A percentile compares a stretch with the other conserved stretches of the same genome.
Conservation (phyloP, 768 basidiomycete genomes). For the Antrodiella citrinella region DNA sequence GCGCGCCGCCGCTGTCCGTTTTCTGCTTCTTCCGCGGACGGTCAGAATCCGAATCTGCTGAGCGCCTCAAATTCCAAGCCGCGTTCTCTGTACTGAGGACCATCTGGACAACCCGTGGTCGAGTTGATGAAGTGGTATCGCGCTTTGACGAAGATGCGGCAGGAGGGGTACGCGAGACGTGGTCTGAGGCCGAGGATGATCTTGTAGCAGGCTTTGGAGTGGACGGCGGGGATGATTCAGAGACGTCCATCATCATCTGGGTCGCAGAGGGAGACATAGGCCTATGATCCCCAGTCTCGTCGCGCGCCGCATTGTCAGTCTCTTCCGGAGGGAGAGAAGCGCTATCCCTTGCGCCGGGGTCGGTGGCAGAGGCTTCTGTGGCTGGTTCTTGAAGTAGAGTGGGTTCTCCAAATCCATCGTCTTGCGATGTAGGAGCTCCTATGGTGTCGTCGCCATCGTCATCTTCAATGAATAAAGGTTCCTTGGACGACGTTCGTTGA, state of each 20-base stretch:
- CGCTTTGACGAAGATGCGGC: conserved; percentile 17
- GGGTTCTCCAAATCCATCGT: neutral
- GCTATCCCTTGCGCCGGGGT: neutral
- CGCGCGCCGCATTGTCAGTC: too few relatives aligned
- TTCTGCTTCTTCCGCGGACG: conserved; percentile 31
- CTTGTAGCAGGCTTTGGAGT: conserved; percentile 1
- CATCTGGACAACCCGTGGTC: conserved; percentile 32
- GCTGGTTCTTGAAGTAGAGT: neutral
- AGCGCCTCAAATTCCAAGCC: conserved; percentile 34
- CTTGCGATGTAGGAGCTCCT: neutral
- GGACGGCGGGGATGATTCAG: conserved; percentile 3
- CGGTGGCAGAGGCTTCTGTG: neutral
- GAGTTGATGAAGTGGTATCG: too few relatives aligned
- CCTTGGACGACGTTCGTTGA: neutral
- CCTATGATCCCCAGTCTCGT: too few relatives aligned
- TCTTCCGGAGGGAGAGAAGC: too few relatives aligned
- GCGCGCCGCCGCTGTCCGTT: too few relatives aligned
- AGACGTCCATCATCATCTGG: neutral
- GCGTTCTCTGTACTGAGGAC: conserved; percentile 46
- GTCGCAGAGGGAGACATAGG: neutral
- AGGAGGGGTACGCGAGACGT: conserved; percentile 6
- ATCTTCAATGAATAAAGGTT: conserved; percentile 18
- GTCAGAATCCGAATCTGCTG: conserved; percentile 9
- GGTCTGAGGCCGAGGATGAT: neutral
- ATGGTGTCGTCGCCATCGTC: conserved; percentile 5